Conservation (phyloP, 306 rosid species). For the Fragaria ananassa region DNA sequence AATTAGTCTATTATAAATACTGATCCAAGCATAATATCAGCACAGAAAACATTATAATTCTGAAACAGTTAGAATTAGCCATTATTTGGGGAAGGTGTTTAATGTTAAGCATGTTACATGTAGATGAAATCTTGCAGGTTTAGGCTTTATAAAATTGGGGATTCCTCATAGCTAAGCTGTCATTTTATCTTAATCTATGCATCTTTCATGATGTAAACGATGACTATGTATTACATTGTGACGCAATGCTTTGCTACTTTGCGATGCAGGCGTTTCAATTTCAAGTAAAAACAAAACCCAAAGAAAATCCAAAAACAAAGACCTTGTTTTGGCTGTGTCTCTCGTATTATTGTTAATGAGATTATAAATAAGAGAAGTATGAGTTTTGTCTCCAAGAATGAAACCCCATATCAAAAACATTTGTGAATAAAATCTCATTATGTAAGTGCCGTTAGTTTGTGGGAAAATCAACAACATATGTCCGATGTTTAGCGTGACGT, state of each 20-base stretch:
- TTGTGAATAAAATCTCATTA: neutral
- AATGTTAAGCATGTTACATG: slow-evolving; percentile 16
- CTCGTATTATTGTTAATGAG: neutral
- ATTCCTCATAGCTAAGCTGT: slow-evolving; percentile 14
- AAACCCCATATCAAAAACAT: neutral
- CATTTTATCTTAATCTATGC: slow-evolving; percentile 18
- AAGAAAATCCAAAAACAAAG: neutral
- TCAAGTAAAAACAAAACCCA: neutral
- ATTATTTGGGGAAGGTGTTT: slow-evolving; percentile 15
- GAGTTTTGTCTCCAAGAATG: neutral
- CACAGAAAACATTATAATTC: slow-evolving; percentile 1
- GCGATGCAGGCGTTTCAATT: slow-evolving; percentile 16
- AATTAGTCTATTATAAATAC: neutral
- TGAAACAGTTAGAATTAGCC: neutral
- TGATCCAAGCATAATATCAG: neutral
- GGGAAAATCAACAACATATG: neutral
- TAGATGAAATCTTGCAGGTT: slow-evolving; percentile 3
- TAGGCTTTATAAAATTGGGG: neutral
- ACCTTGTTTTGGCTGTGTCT: slow-evolving; percentile 1
- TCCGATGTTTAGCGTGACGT: neutral
- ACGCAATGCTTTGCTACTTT: neutral
- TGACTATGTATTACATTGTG: neutral
- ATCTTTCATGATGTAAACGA: neutral
- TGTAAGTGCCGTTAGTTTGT: neutral
- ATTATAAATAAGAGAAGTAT: neutral